These are phyloP conservation scores for Pyrenochaeta sp. DNA, from an alignment of 2,329 filamentous ascomycete species.

Conservation along the genomic window DNA sequence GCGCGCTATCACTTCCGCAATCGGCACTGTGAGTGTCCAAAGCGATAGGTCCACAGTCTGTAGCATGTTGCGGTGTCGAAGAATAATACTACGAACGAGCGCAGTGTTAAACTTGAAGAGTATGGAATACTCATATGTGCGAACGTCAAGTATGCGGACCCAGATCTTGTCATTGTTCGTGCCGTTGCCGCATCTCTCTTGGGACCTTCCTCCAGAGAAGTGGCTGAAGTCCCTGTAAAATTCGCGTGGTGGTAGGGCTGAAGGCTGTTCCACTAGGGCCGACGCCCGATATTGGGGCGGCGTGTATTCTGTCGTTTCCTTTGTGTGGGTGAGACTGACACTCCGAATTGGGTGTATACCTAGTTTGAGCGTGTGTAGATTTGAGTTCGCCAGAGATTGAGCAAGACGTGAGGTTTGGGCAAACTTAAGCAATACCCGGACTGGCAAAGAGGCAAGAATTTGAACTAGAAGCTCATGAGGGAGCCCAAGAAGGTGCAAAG, in stretches of 20 bases:
- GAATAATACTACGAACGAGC: slow-evolving; percentile 33
- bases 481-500: slow-evolving; percentile 28
- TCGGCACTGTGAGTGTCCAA: no score
- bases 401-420: slow-evolving; percentile 39
- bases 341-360: slow-evolving; percentile 65
- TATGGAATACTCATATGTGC: slow-evolving; percentile 25
- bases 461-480: slow-evolving; percentile 46
- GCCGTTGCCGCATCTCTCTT: no score
- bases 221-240: no score
- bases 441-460: slow-evolving; percentile 42
- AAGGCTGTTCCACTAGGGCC: no score
- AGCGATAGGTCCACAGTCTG: slow-evolving; percentile 35
- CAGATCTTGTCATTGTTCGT: not conserved
- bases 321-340: not conserved
- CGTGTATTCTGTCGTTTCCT: no score
- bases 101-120: slow-evolving; percentile 41
- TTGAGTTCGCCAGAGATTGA: slow-evolving; percentile 39
- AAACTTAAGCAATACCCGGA: slow-evolving; percentile 45
- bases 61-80: slow-evolving; percentile 34
- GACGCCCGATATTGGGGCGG: no score
- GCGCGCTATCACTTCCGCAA: no score
- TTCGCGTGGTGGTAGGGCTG: no score
- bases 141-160: slow-evolving; percentile 31
- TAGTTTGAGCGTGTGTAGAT: slow-evolving; percentile 74
- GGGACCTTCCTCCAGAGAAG: not conserved